Conservation (phyloP, 2,329 filamentous ascomycete species). For the Fusarium scirpi region DNA sequence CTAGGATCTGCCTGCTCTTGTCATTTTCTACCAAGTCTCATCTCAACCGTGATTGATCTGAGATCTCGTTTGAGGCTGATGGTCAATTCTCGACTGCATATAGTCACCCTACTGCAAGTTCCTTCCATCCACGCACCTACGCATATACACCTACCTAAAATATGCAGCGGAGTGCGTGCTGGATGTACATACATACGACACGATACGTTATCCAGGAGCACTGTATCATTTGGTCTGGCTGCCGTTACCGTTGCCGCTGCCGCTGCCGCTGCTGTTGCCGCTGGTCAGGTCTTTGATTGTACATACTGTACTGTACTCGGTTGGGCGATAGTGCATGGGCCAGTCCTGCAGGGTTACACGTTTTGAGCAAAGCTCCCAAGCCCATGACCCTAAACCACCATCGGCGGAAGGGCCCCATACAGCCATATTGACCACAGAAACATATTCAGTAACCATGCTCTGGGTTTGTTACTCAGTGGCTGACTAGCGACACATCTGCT, state of each 20-base stretch:
- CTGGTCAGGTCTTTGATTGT: not conserved
- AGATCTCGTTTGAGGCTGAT: conserved; percentile 45
- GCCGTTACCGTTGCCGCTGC: not conserved
- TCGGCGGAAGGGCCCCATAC: conserved; percentile 7
- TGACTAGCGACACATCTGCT: conserved; percentile 21
- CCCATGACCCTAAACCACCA: conserved; percentile 25
- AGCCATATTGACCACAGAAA: conserved; percentile 31
- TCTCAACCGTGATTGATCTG: conserved; percentile 35
- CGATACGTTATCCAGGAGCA: not conserved
- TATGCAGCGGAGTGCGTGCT: not conserved
- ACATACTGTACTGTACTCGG: conserved; percentile 34
- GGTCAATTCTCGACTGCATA: conserved; percentile 44
- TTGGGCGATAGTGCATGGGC: conserved; percentile 40
- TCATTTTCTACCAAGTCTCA: conserved; percentile 40
- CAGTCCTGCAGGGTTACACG: conserved; percentile 44
- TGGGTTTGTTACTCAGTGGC: conserved; percentile 13
- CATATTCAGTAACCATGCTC: conserved; percentile 27
- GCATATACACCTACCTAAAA: not conserved
- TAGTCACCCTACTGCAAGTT: conserved; percentile 5
- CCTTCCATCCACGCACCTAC: not conserved
- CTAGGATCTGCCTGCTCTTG: conserved; percentile 22
- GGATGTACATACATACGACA: not conserved
- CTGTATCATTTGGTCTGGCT: not conserved
- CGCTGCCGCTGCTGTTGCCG: conserved; percentile 5
- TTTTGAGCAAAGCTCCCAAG: conserved; percentile 41